phyloP scores from a whole-genome alignment of 2,329 filamentous ascomycete genomes.

The Aspergillus felis region DNA sequence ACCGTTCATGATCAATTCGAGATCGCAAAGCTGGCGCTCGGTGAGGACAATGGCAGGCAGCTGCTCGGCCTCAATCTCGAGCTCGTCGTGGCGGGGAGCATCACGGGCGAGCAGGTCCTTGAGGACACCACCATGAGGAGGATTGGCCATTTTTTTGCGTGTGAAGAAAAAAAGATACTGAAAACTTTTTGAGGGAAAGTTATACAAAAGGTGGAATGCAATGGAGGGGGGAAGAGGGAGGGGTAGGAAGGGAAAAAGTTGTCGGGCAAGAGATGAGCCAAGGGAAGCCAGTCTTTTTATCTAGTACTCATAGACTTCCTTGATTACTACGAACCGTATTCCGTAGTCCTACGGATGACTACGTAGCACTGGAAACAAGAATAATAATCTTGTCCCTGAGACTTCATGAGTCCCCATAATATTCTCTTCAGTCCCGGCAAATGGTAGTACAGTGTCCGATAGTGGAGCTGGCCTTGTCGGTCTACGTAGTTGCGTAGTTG shows the following conservation, averaged over 20 bases:
- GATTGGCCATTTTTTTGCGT: slow-evolving; percentile 44
- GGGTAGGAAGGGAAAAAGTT: slow-evolving; percentile 1
- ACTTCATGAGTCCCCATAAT: background rate
- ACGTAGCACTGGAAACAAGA: background rate
- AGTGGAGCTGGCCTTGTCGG: background rate
- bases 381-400: background rate
- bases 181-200: background rate
- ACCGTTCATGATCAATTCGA: slow-evolving; percentile 94
- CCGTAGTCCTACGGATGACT: no score
- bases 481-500: background rate
- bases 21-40: slow-evolving; percentile 95
- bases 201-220: background rate
- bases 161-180: slow-evolving; percentile 1
- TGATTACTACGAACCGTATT: background rate
- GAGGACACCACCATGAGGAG: slow-evolving; percentile 83
- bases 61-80: slow-evolving; percentile 77
- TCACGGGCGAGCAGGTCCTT: slow-evolving; percentile 98
- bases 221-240: background rate
- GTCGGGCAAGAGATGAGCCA: background rate
- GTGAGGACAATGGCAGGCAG: slow-evolving; percentile 80
- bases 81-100: slow-evolving; percentile 73
- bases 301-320: background rate
- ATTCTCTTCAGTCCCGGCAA: background rate
- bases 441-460: background rate
- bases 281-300: background rate